Base-by-base conservation (phyloP, 2,329 filamentous ascomycete genomes). In the Byssoonygena ceratinophila region DNA sequence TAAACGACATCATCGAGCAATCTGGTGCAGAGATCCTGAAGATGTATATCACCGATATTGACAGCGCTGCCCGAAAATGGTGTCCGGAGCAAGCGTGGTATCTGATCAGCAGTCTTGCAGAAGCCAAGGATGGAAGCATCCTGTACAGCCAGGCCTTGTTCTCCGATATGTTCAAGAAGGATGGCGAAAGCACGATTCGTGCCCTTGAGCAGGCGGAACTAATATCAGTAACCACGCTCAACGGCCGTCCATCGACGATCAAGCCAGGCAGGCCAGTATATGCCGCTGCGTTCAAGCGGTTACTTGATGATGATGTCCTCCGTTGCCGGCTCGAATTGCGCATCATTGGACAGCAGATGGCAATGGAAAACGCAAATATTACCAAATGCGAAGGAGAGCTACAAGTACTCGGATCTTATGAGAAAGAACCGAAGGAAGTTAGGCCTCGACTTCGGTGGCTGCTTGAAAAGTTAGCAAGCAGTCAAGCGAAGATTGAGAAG, bases 1-100 rank as follows among this genome's bases (percentile, higher is more conserved):
- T 96, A 1, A 75, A 82, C 20, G 89, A 95, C 58, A 97, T 98
- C 57, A 85, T 95, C 51, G 83, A 87, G 51, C 88, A 95, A 64
- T 85, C 85, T 16, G 86, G 89, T 0, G 87, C 86, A 0, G 92
- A 97, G 64, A 90, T 97, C 45, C 73, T 95, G 56, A 94, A 95
- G 64, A 89, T 96, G 76, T 97, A 90, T 71, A 79, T 98, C 27
- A 74, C 94, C 2, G 63, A 75, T 40, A 65, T 70, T 22, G 79
- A 81, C 43, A 78, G 78, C 47, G 71, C 74, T 2, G 71, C 75
- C 37, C 78, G 78, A 27, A 78, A 79, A 51, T 97, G 88, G 86
- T 86, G 83, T 0, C 75, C 81, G 3, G 83, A 92, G 63, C 92
- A 97, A 71, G 91, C 88, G 0, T 97, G 92, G 92, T 78, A 84